Evolutionary conservation across 768 basidiomycete genomes (phyloP), one percentile per base, ranked within the genome.

Genomic region (Tricholoma sp.): DNA sequence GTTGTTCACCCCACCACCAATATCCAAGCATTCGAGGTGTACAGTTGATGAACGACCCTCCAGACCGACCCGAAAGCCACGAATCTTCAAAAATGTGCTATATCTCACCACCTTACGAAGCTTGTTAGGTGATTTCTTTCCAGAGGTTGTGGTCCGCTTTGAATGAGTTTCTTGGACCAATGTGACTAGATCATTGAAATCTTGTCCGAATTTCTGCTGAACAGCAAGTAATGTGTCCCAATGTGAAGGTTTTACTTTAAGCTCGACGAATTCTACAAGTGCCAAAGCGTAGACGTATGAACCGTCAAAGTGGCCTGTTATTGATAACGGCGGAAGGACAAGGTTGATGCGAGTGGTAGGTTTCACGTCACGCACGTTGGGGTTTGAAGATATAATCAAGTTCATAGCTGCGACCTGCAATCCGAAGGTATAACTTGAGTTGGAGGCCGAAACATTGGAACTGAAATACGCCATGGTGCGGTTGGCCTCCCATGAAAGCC

Each of bases 131-230:
- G 61, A 65, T 27, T 27, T 27, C n/a, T 66, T 55, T 5, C 59
- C 35, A 0, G 70, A 51, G 51, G 63, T 57, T 24, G 65, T 49
- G 9, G 67, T 18, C 46, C 53, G 62, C 41, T 61, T 70, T 7
- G 55, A 59, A 24, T 83, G 82, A 10, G 81, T 87, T 65, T 89
- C 79, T 59, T 82, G 80, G 31, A 91, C 76, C 50, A 94, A 68
- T 5, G 78, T 71, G 11, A 94, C 70, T 24, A 94, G 75, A 58
- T 94, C 92, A 60, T 88, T 87, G 70, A 94, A 89, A 70, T 94
- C 92, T 64, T 88, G 86, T 5, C 90, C 92, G 57, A 94, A 94
- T 65, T 93, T 93, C 61, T 91, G 89, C 65, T 93, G 92, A 8
- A 95, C 88, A 4, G 81, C 82, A 2, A 94, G 78, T 3, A 94